Evolutionary conservation across 1,284 basidiomycete species (phyloP).

Genomic region (Rhodotorula sp.): DNA sequence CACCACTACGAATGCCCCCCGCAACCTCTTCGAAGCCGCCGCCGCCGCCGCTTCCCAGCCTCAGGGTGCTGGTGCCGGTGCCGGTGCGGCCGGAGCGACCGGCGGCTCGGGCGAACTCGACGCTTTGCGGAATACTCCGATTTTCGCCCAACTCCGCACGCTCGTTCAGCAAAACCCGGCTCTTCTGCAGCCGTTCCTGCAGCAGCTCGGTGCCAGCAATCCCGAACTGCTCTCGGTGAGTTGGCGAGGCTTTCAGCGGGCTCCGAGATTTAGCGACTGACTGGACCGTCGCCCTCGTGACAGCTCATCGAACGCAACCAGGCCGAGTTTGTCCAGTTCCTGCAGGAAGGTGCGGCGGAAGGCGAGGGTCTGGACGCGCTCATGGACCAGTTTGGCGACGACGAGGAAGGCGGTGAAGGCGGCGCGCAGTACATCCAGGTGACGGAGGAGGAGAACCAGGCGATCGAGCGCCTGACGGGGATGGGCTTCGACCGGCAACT

Average conservation of each 20-base stretch:
- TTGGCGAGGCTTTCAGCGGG: background rate
- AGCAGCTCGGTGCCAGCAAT: constrained; percentile 73
- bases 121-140: constrained; percentile 51
- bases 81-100: constrained; percentile 39
- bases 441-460: constrained; percentile 77
- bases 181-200: constrained; percentile 72
- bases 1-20: constrained; percentile 26
- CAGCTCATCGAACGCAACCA: constrained; percentile 46
- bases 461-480: constrained; percentile 80
- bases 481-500: constrained; percentile 79
- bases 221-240: constrained; percentile 58
- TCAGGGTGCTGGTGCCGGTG: constrained; percentile 43
- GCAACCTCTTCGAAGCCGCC: constrained; percentile 52
- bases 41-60: constrained; percentile 46
- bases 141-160: constrained; percentile 48
- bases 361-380: constrained; percentile 42
- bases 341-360: constrained; percentile 43
- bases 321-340: constrained; percentile 42
- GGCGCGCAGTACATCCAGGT: constrained; percentile 66
- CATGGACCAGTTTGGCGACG: constrained; percentile 36
- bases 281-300: background rate
- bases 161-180: constrained; percentile 73
- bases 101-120: constrained; percentile 47
- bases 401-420: constrained; percentile 21
- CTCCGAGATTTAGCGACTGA: background rate